Evolutionary conservation across 2,329 filamentous ascomycete genomes (phyloP).

Genomic region (Neofusicoccum kwambonambiense): DNA sequence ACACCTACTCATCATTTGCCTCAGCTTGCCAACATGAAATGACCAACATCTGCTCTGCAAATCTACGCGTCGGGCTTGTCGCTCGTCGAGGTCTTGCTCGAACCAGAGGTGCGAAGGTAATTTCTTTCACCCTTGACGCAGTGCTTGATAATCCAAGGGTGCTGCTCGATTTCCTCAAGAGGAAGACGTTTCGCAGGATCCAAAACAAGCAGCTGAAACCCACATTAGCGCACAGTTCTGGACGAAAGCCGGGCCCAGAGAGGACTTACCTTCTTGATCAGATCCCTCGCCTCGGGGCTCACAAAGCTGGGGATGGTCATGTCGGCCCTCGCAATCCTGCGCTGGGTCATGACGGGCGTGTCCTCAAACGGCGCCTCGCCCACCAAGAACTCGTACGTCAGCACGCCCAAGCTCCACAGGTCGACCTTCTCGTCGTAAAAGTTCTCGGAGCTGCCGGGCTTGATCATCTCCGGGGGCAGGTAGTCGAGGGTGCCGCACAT

Average conservation of each 20-base stretch:
- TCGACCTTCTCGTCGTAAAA: constrained; percentile 96
- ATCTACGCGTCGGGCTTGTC: constrained; percentile 16
- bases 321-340: constrained; percentile 82
- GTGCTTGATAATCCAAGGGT: constrained; percentile 97
- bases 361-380: constrained; percentile 98
- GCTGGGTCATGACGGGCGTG: constrained; percentile 88
- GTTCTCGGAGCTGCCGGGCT: constrained; percentile 75
- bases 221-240: constrained; percentile 9
- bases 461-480: constrained; percentile 96
- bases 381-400: constrained; percentile 95
- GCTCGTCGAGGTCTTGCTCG: constrained; percentile 15
- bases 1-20: too few species aligned
- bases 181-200: constrained; percentile 92
- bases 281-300: constrained; percentile 82
- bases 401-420: constrained; percentile 89
- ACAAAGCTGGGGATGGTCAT: constrained; percentile 92
- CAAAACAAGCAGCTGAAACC: constrained; percentile 64
- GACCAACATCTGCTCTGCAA: background rate
- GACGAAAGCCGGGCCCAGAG: background rate
- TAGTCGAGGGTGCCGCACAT: constrained; percentile 98
- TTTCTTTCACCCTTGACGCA: constrained; percentile 56
- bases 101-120: constrained; percentile 27
- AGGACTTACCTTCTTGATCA: constrained; percentile 78
- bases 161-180: constrained; percentile 81
- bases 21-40: too few species aligned